Conservation (phyloP, 225 moss, liverwort and hornwort species). For the Climacium dendroides region DNA sequence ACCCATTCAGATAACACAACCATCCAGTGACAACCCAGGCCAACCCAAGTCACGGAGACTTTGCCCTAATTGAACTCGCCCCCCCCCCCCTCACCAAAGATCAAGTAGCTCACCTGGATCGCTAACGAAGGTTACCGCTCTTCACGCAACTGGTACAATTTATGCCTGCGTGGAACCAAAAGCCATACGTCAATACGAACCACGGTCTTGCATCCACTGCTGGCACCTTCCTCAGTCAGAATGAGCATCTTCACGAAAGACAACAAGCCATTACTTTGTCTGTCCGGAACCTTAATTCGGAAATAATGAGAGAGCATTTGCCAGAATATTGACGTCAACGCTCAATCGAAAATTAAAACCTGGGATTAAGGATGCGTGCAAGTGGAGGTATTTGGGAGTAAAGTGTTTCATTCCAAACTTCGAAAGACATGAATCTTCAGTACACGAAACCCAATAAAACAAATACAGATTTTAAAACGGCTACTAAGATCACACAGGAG, state of each 20-base stretch:
- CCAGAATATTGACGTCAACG: not conserved
- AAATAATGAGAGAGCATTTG: not conserved
- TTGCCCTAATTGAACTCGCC: not conserved
- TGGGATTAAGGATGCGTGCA: too few species aligned
- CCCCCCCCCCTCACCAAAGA: not conserved
- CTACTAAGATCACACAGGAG: not conserved
- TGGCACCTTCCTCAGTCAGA: not conserved
- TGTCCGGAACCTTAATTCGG: not conserved
- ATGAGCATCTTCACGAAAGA: not conserved
- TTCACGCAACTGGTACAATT: conserved; percentile 52
- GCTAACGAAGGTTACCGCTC: conserved; percentile 53
- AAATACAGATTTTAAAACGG: not conserved
- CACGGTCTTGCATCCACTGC: not conserved
- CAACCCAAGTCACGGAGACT: not conserved
- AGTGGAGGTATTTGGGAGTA: not conserved
- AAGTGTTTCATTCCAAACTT: not conserved
- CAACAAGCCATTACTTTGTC: not conserved
- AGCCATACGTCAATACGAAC: not conserved
- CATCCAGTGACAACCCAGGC: not conserved
- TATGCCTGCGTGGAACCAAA: not conserved
- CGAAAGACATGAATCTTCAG: not conserved
- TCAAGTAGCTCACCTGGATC: conserved; percentile 18
- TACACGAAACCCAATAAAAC: not conserved
- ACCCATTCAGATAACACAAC: not conserved
- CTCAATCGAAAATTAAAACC: not conserved